Conservation (phyloP, 2,329 filamentous ascomycete species). For the Fusarium nisikadoi region DNA sequence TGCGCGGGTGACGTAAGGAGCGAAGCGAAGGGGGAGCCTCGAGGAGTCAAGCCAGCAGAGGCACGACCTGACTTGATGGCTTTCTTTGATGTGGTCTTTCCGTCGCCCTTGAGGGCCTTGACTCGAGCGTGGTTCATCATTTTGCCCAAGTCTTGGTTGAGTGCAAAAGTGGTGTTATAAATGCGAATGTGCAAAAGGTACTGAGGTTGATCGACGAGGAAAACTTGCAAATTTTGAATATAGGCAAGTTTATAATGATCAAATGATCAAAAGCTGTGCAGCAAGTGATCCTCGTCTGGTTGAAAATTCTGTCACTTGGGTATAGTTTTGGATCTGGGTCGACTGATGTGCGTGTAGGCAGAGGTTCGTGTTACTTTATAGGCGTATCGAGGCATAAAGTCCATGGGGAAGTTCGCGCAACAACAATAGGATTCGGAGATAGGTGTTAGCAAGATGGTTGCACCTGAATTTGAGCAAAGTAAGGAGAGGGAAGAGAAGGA, state of each 20-base stretch:
- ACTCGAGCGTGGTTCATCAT: conserved; percentile 73
- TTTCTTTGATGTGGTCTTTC: conserved; percentile 78
- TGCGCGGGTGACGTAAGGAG: conserved; percentile 66
- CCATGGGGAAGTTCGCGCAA: conserved; percentile 36
- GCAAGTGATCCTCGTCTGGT: conserved; percentile 42
- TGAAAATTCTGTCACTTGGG: conserved; percentile 32
- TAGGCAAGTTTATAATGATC: conserved; percentile 4
- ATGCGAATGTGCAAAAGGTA: background rate
- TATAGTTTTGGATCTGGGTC: conserved; percentile 38
- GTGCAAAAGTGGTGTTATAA: background rate
- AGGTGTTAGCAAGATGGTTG: conserved; percentile 23
- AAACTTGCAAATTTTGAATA: conserved; percentile 33
- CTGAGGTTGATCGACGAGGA: conserved; percentile 36
- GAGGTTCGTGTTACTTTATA: conserved; percentile 34
- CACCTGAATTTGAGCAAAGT: conserved; percentile 27
- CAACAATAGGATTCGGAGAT: conserved; percentile 15
- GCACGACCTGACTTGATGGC: conserved; percentile 67
- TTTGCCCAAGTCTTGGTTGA: background rate
- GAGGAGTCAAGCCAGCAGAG: conserved; percentile 67
- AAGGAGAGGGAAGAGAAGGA: background rate
- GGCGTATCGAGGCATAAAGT: conserved; percentile 41
- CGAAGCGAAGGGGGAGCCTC: conserved; percentile 68
- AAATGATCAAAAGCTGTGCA: conserved; percentile 25
- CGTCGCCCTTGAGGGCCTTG: conserved; percentile 74
- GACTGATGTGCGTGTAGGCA: conserved; percentile 34